Percentiles rank a stretch among this genome's conserved stretches.
Evolutionary conservation across 495 filamentous ascomycete species (phyloP).

Genomic region (Penicillium desertorum): DNA sequence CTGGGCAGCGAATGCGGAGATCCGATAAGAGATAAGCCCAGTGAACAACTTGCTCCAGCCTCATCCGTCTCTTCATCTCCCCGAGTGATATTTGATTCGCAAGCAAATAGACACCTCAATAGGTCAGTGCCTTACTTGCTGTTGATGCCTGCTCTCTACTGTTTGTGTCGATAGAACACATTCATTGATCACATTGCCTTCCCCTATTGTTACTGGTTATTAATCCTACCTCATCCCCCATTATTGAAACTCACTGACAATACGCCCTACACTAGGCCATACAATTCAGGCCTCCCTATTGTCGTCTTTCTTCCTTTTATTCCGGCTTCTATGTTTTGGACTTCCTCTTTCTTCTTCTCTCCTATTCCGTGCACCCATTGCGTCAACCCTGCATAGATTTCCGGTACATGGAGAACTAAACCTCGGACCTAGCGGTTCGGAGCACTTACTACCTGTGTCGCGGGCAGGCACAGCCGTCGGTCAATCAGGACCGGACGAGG

Average conservation of each 20-base stretch:
- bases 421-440: slow-evolving; percentile 22
- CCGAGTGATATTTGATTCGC: slow-evolving; percentile 3
- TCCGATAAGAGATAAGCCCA: slow-evolving; percentile 44
- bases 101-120: slow-evolving; percentile 17
- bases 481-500: slow-evolving; percentile 18
- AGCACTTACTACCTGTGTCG: slow-evolving; percentile 29
- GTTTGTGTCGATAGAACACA: not conserved
- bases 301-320: not conserved
- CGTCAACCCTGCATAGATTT: slow-evolving; percentile 28
- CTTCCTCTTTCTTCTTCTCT: slow-evolving; percentile 14
- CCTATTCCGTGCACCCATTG: slow-evolving; percentile 19
- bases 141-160: not conserved
- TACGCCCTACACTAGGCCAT: slow-evolving; percentile 3
- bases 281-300: slow-evolving; percentile 4
- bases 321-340: slow-evolving; percentile 5
- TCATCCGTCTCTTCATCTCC: slow-evolving; percentile 11
- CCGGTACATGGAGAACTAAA: slow-evolving; percentile 33
- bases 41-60: slow-evolving; percentile 26
- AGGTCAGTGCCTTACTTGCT: slow-evolving; percentile 13
- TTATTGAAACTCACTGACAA: slow-evolving; percentile 12
- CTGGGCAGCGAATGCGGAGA: slow-evolving; percentile 35
- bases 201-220: slow-evolving; percentile 12
- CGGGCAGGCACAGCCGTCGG: slow-evolving; percentile 27
- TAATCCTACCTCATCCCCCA: not conserved
- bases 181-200: slow-evolving; percentile 3